Percentiles rank a stretch among this genome's conserved stretches.
Conservation (phyloP, 2,329 filamentous ascomycete species). For the Juglanconis sp. region DNA sequence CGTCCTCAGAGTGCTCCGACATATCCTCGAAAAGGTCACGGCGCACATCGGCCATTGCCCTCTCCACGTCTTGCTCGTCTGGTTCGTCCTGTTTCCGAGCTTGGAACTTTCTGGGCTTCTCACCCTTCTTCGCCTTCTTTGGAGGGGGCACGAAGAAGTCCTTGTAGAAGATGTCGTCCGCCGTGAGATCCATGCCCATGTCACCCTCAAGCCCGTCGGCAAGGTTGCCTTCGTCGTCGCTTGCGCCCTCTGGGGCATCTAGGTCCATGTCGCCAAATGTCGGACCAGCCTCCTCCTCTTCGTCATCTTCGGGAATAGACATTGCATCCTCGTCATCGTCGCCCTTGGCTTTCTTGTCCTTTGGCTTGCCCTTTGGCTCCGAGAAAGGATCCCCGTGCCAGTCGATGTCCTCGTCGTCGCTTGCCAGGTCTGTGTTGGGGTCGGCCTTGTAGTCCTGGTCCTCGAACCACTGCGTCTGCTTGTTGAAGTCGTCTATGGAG, state of each 20-base stretch:
- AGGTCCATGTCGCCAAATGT: slow-evolving; percentile 80
- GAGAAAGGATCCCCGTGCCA: slow-evolving; percentile 77
- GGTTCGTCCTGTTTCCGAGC: slow-evolving; percentile 40
- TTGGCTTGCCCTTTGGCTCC: slow-evolving; percentile 26
- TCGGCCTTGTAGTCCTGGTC: slow-evolving; percentile 78
- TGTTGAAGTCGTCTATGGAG: slow-evolving; percentile 96
- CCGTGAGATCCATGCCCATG: slow-evolving; percentile 57
- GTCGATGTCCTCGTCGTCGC: slow-evolving; percentile 83
- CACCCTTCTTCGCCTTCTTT: slow-evolving; percentile 61
- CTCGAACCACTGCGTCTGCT: slow-evolving; percentile 85
- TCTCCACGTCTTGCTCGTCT: slow-evolving; percentile 67
- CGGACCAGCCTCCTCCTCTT: slow-evolving; percentile 72
- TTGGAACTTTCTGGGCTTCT: slow-evolving; percentile 37
- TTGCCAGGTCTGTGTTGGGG: slow-evolving; percentile 68
- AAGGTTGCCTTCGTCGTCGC: slow-evolving; percentile 55
- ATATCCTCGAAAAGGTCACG: slow-evolving; percentile 86
- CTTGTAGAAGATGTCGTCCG: slow-evolving; percentile 84
- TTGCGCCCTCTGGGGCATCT: slow-evolving; percentile 67
- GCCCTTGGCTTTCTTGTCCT: slow-evolving; percentile 26
- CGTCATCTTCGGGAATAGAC: slow-evolving; percentile 41
- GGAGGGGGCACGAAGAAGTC: slow-evolving; percentile 91
- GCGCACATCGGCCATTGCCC: slow-evolving; percentile 81
- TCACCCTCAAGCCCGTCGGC: slow-evolving; percentile 51
- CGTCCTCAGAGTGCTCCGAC: slow-evolving; percentile 62
- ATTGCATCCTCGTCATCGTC: slow-evolving; percentile 27